Conservation (phyloP, 331 rosid genomes). For the Acacia concinna region DNA sequence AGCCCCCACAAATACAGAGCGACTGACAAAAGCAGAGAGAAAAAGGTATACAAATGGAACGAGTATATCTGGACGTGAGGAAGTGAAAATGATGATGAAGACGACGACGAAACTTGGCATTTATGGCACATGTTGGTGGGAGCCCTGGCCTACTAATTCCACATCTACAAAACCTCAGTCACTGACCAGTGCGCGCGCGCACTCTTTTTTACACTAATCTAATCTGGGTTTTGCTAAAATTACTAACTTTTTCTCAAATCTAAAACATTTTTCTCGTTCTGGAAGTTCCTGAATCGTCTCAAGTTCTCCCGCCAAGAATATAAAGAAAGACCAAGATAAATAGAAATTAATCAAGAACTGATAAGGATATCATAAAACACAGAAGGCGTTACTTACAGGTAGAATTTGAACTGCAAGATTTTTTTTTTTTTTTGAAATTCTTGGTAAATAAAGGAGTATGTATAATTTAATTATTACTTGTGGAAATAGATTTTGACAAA, state of each 20-base stretch:
- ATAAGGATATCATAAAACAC: not conserved
- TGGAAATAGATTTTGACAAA: not conserved
- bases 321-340: not conserved
- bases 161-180: conserved; percentile 9
- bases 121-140: conserved; percentile 38
- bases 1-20: not conserved
- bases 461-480: not conserved
- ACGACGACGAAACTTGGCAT: conserved; percentile 18
- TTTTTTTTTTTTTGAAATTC: not conserved
- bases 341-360: not conserved
- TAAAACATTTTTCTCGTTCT: not conserved
- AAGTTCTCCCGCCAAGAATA: conserved; percentile 3
- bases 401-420: not conserved
- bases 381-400: not conserved
- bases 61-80: conserved; percentile 23
- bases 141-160: conserved; percentile 37
- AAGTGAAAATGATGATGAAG: not conserved
- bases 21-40: not conserved
- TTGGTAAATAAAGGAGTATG: not conserved
- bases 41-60: not conserved
- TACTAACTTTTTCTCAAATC: not conserved
- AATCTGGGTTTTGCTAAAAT: conserved; percentile 3
- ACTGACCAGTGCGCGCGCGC: conserved; percentile 25
- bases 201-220: not conserved
- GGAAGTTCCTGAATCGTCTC: not conserved